Base-by-base conservation (phyloP, 164 flowering plant species). In the Macadamia integrifolia region DNA sequence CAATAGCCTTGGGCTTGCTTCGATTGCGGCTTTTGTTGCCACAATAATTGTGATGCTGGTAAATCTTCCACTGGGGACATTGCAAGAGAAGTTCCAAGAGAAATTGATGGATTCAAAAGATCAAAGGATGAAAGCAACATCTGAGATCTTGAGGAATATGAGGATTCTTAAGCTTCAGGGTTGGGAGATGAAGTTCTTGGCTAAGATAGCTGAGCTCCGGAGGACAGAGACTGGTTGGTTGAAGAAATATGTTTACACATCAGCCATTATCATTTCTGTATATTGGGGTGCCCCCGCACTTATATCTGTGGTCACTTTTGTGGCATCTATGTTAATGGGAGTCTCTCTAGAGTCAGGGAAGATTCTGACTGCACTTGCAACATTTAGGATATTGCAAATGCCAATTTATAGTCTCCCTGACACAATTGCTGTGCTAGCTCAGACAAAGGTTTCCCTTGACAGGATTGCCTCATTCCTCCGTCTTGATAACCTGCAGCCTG, bases 111-210 rank as follows among this genome's bases (percentile, higher is more conserved):
- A 75, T 42, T 71, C 82, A 0, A 84, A 85, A 69, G 91, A 87
- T 73, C 32, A 31, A 44, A 72, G 88, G 67, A 82, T 86, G 83
- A 83, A 80, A 66, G 66, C 77, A 28, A 86, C 85, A 15, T 71
- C 87, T 0, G 90, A 86, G 58, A 70, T 83, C n/a, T 69, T 86
- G 30, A 76, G 77, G 69, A 85, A 85, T 71, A 86, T 86, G 87
- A 76, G 84, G 58, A 82, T 83, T 64, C 80, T 87, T 6, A 87
- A 87, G 58, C 84, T 87, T 60, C 87, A 85, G 46, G 87, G 79
- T 3, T 85, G 88, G 88, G 91, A 87, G 66, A 74, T 78, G 82
- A 85, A 79, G 75, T 85, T 83, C 64, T 65, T 80, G 75, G 75
- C 83, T 2, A 83, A 78, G 62, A 74, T 86, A 17, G 48, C 59